Percentiles rank a stretch among this genome's conserved stretches.
Evolutionary conservation across 257 asterid genomes (phyloP).

Genomic region (Nicotiana otophora): DNA sequence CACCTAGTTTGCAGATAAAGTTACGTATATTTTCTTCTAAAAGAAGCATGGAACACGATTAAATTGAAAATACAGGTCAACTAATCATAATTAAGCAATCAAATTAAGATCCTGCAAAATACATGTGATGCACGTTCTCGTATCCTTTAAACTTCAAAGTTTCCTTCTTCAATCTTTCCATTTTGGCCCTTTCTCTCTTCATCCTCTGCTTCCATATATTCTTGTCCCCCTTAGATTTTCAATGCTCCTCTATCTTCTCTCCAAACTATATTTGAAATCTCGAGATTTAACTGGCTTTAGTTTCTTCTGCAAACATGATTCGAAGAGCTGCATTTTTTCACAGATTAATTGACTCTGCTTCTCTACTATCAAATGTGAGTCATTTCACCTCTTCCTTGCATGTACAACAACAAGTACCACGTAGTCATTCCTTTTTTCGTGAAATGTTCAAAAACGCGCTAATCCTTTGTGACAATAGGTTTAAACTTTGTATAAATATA

Average conservation of each 20-base stretch:
- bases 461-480: background rate
- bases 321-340: background rate
- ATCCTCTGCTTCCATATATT: no score
- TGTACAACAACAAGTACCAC: no score
- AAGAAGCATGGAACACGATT: no score
- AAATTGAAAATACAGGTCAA: no score
- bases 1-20: no score
- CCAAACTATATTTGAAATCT: no score
- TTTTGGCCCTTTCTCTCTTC: background rate
- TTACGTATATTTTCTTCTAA: no score
- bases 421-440: background rate
- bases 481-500: background rate
- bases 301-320: conserved; percentile 8
- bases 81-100: no score
- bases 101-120: no score
- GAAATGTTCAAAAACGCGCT: background rate
- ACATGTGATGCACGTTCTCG: background rate
- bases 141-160: background rate
- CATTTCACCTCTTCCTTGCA: background rate
- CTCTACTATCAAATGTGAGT: background rate
- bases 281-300: no score
- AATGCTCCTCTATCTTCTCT: no score
- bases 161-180: background rate
- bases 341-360: background rate
- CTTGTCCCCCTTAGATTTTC: no score